A percentile compares a stretch with the other conserved stretches of the same genome.
Evolutionary conservation across 192 early-diverging fungal species (phyloP).

Genomic region (Gaertneriomyces sp.): DNA sequence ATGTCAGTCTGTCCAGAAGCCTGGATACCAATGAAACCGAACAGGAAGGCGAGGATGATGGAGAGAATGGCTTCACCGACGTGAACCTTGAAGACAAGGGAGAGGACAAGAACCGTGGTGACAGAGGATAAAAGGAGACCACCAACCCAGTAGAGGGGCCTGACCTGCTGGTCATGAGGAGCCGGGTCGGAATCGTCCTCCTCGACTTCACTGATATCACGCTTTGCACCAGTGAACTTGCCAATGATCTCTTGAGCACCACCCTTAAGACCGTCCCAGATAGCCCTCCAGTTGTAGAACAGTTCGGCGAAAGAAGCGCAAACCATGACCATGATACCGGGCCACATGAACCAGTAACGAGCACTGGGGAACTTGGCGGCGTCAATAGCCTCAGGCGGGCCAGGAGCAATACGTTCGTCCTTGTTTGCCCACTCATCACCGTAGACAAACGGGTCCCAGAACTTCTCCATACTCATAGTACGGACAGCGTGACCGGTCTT

Average conservation of each 20-base stretch:
- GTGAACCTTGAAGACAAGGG: conserved; percentile 66
- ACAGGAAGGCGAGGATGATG: conserved; percentile 65
- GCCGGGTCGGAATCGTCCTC: conserved; percentile 40
- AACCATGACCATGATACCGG: conserved; percentile 66
- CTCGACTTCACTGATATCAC: not conserved
- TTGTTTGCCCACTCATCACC: not conserved
- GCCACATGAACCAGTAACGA: conserved; percentile 68
- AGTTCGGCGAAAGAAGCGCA: conserved; percentile 62
- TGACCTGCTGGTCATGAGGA: conserved; percentile 54
- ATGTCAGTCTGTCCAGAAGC: conserved; percentile 79
- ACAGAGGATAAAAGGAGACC: conserved; percentile 62
- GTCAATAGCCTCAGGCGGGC: conserved; percentile 1
- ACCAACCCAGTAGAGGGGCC: conserved; percentile 55
- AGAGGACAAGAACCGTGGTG: conserved; percentile 54
- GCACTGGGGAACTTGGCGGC: conserved; percentile 50
- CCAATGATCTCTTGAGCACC: conserved; percentile 18
- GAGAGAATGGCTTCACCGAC: conserved; percentile 65
- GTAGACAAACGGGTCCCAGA: not conserved
- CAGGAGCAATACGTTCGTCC: conserved; percentile 30
- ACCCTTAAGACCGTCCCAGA: conserved; percentile 45
- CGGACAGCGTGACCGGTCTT: conserved; percentile 12
- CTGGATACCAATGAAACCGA: conserved; percentile 78
- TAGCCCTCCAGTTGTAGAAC: conserved; percentile 38
- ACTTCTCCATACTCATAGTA: no score
- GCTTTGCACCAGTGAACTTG: not conserved